phyloP scores from a whole-genome alignment of 108 stramenopile genomes.

The Cyclotella kingstonii region DNA sequence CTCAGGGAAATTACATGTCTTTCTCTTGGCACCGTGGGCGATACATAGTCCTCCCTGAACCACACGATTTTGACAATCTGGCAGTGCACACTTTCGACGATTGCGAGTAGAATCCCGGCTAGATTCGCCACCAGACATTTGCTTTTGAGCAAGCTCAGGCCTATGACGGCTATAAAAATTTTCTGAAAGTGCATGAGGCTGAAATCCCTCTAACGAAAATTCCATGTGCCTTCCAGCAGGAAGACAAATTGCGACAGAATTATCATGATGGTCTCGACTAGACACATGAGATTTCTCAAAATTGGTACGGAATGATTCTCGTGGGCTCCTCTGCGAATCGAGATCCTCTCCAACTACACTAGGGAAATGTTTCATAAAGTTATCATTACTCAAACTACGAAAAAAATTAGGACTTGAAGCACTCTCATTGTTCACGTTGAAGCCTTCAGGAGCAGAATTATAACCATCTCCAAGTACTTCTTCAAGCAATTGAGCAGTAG shows the following conservation, averaged over 20 bases:
- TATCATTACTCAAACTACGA: conserved; percentile 45
- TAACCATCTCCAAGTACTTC: neutral
- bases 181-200: too few species aligned
- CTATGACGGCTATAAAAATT: neutral
- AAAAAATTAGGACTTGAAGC: conserved; percentile 53
- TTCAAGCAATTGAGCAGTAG: too few species aligned
- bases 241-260: too few species aligned
- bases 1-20: conserved; percentile 75
- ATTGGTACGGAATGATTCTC: neutral
- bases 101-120: conserved; percentile 47
- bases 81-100: conserved; percentile 79
- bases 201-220: too few species aligned
- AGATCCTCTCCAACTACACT: neutral
- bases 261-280: neutral
- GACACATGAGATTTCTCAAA: neutral
- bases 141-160: conserved; percentile 4
- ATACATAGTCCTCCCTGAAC: conserved; percentile 90
- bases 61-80: conserved; percentile 75
- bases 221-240: too few species aligned
- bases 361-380: conserved; percentile 9
- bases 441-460: conserved; percentile 11
- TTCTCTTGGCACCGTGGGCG: conserved; percentile 81
- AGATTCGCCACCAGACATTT: neutral
- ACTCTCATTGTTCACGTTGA: conserved; percentile 6
- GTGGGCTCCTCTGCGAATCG: neutral